phyloP scores from a whole-genome alignment of 1,284 basidiomycete genomes.

The Veloboletus limbatus region DNA sequence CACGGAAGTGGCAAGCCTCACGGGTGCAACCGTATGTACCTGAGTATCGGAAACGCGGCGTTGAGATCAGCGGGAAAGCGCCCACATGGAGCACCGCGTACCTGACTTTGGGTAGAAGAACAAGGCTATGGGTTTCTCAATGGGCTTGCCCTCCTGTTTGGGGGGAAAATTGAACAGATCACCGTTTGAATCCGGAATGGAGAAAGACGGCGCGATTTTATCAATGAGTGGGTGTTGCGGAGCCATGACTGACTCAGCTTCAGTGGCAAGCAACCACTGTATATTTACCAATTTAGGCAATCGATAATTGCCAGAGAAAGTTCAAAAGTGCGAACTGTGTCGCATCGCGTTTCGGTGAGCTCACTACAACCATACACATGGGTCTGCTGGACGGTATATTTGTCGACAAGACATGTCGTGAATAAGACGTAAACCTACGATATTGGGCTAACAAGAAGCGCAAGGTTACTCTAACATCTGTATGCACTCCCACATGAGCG shows the following conservation, averaged over 20 bases:
- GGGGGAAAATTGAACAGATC: constrained; percentile 48
- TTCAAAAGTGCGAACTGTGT: too few relatives aligned
- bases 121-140: constrained; percentile 54
- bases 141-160: constrained; percentile 41
- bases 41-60: constrained; percentile 27
- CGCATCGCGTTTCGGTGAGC: not conserved
- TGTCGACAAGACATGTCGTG: not conserved
- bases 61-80: constrained; percentile 4
- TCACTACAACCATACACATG: not conserved
- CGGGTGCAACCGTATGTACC: constrained; percentile 75
- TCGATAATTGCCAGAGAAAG: too few relatives aligned
- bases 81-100: constrained; percentile 18
- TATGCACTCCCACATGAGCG: constrained; percentile 15
- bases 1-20: constrained; percentile 77
- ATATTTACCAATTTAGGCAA: too few relatives aligned
- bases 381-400: not conserved
- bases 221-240: constrained; percentile 40
- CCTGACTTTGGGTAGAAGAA: constrained; percentile 76
- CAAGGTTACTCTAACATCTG: constrained; percentile 19
- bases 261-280: too few relatives aligned
- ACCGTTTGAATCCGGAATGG: constrained; percentile 49
- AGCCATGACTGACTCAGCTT: too few relatives aligned
- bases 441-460: constrained; percentile 16
- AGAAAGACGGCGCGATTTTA: constrained; percentile 50
- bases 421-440: constrained; percentile 7